phyloP scores from a whole-genome alignment of 2,329 filamentous ascomycete genomes.

The Monosporascus sp. region DNA sequence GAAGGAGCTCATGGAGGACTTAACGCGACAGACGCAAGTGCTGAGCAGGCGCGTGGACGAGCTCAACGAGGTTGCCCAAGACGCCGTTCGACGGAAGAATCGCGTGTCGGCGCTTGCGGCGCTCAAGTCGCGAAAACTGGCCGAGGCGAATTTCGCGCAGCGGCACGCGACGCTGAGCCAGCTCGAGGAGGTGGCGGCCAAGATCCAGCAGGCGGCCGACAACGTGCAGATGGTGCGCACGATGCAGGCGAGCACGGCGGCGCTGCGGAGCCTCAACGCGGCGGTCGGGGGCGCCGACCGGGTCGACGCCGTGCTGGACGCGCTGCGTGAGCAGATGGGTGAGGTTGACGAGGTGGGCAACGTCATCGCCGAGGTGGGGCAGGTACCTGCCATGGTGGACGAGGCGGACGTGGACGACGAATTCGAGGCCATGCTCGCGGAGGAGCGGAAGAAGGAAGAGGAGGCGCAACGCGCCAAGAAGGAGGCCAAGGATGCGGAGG shows the following conservation, averaged over 20 bases:
- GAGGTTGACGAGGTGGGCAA: constrained; percentile 77
- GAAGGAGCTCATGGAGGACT: constrained; percentile 69
- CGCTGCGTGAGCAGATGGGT: constrained; percentile 72
- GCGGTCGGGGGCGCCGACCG: constrained; percentile 71
- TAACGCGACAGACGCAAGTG: constrained; percentile 67
- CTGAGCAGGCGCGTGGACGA: constrained; percentile 63
- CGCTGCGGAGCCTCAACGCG: constrained; percentile 67
- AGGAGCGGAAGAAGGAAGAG: constrained; percentile 50
- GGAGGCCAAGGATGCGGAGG: constrained; percentile 42
- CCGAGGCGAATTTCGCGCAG: constrained; percentile 67
- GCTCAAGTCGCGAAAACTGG: constrained; percentile 76
- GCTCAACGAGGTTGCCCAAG: constrained; percentile 60
- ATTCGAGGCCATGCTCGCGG: constrained; percentile 67
- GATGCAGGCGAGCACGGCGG: constrained; percentile 73
- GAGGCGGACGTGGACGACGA: constrained; percentile 86
- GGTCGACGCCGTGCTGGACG: constrained; percentile 72
- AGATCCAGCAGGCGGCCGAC: constrained; percentile 79
- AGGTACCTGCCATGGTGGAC: constrained; percentile 51
- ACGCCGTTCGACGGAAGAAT: constrained; percentile 69
- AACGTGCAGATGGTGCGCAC: constrained; percentile 79
- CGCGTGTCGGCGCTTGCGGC: constrained; percentile 70
- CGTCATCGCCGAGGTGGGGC: constrained; percentile 64
- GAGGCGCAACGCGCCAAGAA: constrained; percentile 36
- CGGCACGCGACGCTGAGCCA: constrained; percentile 71
- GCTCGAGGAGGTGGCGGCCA: constrained; percentile 76